Evolutionary conservation across 257 asterid species (phyloP).

Genomic region (Solanum etuberosum): DNA sequence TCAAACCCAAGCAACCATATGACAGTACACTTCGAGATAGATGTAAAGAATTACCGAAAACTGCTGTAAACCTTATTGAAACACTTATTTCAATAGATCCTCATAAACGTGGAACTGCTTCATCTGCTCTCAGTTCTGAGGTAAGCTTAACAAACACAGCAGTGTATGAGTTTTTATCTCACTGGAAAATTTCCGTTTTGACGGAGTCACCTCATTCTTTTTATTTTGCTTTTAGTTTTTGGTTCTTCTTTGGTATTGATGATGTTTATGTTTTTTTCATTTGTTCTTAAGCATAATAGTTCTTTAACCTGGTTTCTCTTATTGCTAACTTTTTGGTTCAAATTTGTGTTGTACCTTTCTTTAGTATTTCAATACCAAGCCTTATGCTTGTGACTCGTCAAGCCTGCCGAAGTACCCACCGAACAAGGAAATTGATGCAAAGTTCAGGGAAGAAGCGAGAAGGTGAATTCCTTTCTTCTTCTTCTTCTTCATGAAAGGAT

Average conservation of each 20-base stretch:
- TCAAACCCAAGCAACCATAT: constrained; percentile 81
- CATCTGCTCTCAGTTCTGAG: constrained; percentile 60
- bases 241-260: neutral
- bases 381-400: constrained; percentile 76
- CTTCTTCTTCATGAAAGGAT: neutral
- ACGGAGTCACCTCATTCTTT: neutral
- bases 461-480: constrained; percentile 23
- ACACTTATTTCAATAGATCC: constrained; percentile 73
- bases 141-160: constrained; percentile 16
- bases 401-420: constrained; percentile 85
- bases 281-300: neutral
- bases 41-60: constrained; percentile 70
- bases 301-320: neutral
- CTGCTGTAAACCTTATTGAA: constrained; percentile 56
- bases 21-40: constrained; percentile 65
- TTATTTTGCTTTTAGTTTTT: neutral
- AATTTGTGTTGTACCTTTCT: neutral
- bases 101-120: constrained; percentile 60
- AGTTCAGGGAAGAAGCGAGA: constrained; percentile 59
- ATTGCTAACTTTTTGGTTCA: neutral
- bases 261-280: neutral
- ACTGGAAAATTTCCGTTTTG: neutral
- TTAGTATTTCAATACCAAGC: constrained; percentile 62
- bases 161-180: neutral
- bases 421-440: constrained; percentile 94